These are phyloP conservation scores for Aotearoamyces nothofagi DNA, from an alignment of 2,329 filamentous ascomycete genomes.

Conservation along the genomic window DNA sequence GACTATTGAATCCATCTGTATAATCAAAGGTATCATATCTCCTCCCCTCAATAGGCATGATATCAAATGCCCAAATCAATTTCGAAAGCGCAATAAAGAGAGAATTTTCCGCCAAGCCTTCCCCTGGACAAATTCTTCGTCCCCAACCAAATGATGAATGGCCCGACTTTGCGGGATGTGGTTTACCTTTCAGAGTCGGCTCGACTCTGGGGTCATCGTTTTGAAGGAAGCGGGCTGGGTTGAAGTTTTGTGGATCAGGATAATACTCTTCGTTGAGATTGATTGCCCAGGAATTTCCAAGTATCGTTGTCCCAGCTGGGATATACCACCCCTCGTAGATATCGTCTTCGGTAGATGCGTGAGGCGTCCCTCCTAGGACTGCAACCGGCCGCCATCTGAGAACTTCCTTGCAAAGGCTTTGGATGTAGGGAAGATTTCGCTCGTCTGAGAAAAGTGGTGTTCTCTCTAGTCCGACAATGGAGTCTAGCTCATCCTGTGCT, in stretches of 20 bases:
- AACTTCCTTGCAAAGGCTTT: conserved; percentile 26
- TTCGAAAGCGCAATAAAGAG: conserved; percentile 31
- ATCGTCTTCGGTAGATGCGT: conserved; percentile 20
- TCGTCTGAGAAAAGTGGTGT: conserved; percentile 24
- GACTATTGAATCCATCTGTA: conserved; percentile 21
- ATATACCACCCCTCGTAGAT: conserved; percentile 23
- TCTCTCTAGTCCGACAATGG: conserved; percentile 22
- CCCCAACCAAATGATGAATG: conserved; percentile 23
- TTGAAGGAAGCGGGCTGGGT: conserved; percentile 24
- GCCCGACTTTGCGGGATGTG: conserved; percentile 12
- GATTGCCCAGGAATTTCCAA: conserved; percentile 26
- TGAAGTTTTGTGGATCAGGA: conserved; percentile 26
- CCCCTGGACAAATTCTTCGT: conserved; percentile 38
- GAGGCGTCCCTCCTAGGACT: conserved; percentile 17
- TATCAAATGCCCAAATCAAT: conserved; percentile 37
- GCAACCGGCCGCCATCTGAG: conserved; percentile 25
- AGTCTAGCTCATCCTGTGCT: conserved; percentile 26
- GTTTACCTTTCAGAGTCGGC: conserved; percentile 8
- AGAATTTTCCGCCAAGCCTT: conserved; percentile 34
- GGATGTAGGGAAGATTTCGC: conserved; percentile 25
- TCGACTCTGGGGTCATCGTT: conserved; percentile 14
- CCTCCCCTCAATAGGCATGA: conserved; percentile 8
- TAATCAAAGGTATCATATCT: conserved; percentile 12
- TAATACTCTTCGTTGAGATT: conserved; percentile 23
- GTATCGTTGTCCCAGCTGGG: conserved; percentile 23